Evolutionary conservation across 495 filamentous ascomycete species (phyloP).

Genomic region (Aspergillus heteromorphus): DNA sequence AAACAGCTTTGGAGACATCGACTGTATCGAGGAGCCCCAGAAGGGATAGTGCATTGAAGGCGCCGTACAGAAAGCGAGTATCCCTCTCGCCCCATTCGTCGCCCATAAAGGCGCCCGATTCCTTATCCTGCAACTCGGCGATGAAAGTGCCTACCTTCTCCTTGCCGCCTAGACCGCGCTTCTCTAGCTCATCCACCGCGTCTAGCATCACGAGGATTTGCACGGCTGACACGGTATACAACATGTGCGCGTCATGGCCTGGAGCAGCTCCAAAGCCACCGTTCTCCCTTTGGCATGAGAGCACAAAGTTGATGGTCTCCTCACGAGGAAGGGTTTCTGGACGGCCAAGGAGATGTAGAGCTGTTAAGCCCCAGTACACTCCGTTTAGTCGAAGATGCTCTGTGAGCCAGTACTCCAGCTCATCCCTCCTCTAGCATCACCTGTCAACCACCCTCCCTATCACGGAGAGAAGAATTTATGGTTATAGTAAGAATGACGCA

Average conservation of each 20-base stretch:
- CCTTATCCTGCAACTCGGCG: constrained; percentile 67
- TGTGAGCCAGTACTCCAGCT: constrained; percentile 94
- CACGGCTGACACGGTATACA: constrained; percentile 89
- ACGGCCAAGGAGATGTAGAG: constrained; percentile 76
- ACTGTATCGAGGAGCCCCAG: constrained; percentile 64
- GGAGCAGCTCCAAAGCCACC: constrained; percentile 93
- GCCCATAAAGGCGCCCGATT: constrained; percentile 82
- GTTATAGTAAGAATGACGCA: constrained; percentile 37
- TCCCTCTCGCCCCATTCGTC: constrained; percentile 96
- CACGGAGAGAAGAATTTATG: constrained; percentile 16
- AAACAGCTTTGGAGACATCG: constrained; percentile 72
- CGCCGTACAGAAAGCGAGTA: constrained; percentile 87
- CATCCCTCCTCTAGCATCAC: constrained; percentile 67
- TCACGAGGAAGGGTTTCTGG: constrained; percentile 75
- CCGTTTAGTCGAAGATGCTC: constrained; percentile 93
- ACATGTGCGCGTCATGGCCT: constrained; percentile 89
- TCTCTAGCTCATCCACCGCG: constrained; percentile 77
- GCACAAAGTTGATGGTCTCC: constrained; percentile 82
- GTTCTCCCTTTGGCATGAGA: constrained; percentile 80
- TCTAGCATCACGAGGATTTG: constrained; percentile 84
- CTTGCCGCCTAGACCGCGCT: constrained; percentile 58
- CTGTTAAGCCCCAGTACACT: constrained; percentile 91
- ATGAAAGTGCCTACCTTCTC: constrained; percentile 72
- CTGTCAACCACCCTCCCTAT: constrained; percentile 29
- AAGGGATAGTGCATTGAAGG: constrained; percentile 80